Percentiles rank a stretch among this genome's conserved stretches.
phyloP scores from a whole-genome alignment of 345 rosid species.

The Salix viminalis region DNA sequence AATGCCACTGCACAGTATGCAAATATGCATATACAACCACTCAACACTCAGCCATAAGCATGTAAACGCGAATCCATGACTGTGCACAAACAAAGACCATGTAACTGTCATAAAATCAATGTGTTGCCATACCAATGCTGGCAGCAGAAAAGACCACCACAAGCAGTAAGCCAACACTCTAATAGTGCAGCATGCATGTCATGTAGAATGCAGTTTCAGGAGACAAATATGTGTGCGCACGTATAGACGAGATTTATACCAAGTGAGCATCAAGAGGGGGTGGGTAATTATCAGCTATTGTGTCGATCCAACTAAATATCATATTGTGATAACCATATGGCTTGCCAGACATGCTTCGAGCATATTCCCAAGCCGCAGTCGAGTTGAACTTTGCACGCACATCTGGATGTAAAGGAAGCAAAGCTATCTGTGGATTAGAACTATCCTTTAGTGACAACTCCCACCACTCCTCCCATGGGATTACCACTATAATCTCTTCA shows the following conservation, averaged over 20 bases:
- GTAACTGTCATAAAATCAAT: neutral
- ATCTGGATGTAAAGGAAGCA: slow-evolving; percentile 86
- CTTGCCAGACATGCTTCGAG: slow-evolving; percentile 86
- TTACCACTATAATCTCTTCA: slow-evolving; percentile 83
- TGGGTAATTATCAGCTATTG: slow-evolving; percentile 86
- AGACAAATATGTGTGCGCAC: neutral
- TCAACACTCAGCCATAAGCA: neutral
- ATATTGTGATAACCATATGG: slow-evolving; percentile 99
- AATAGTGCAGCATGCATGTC: neutral
- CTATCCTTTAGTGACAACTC: slow-evolving; percentile 67
- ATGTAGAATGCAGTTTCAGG: slow-evolving; percentile 1
- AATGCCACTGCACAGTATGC: neutral
- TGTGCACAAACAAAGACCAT: neutral
- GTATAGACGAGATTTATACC: slow-evolving; percentile 42
- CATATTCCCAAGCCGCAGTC: slow-evolving; percentile 96
- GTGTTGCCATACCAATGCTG: neutral
- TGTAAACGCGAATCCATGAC: neutral
- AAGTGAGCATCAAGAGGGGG: slow-evolving; percentile 99
- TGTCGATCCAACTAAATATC: slow-evolving; percentile 99
- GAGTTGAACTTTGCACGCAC: slow-evolving; percentile 69
- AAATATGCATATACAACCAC: neutral
- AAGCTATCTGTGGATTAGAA: slow-evolving; percentile 88
- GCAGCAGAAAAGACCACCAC: neutral
- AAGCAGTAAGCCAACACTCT: neutral
- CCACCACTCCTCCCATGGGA: slow-evolving; percentile 99